Base-by-base conservation (phyloP, 768 basidiomycete genomes). In the Pleurotus tuoliensis region DNA sequence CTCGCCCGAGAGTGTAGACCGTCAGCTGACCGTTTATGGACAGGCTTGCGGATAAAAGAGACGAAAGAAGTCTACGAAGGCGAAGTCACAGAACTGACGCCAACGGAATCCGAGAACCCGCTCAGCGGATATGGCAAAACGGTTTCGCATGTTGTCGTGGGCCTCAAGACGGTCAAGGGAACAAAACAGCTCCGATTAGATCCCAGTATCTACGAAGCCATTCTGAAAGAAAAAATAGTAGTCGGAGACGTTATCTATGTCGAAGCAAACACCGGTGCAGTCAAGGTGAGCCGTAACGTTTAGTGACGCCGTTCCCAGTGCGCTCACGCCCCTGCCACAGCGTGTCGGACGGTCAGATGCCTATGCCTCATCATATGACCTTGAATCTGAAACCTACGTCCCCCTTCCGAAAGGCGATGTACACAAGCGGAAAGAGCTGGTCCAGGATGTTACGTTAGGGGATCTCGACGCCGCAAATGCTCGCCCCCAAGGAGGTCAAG, bases 1-100 rank as follows among this genome's bases (percentile, higher is more conserved):
- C 48, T 50, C 37, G 38, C 18, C 39, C 51, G 20, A n/a, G n/a
- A 25, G 15, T 53, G 11, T 39, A 30, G 39, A 18, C 38, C 22
- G 18, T 53, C 51, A 53, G 18, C 51, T 53, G 51, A 44, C 55
- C 38, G 27, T 47, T 18, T 56, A n/a, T 18, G 43, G 37, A 11
- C 67, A 95, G 95, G 96, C 47, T 81, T 98, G 38, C 86, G 96
- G 69, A 97, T 98, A 78, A 98, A 98, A 72, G 97, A 98, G 73
- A 98, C 95, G 5, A 98, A 99, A 69, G 94, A 97, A 66, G 94
- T 98, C 5, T 98, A 95, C 71, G 96, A 98, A 70, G 96, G 97
- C 58, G 96, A 99, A 73, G 91, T 99, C 15, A 98, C 96, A 7
- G 96, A 98, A 66, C 75, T 98, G 58, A 97, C 96, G 3, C 97